These are phyloP conservation scores for Populus davidiana DNA, from an alignment of 345 rosid genomes.

Conservation along the genomic window DNA sequence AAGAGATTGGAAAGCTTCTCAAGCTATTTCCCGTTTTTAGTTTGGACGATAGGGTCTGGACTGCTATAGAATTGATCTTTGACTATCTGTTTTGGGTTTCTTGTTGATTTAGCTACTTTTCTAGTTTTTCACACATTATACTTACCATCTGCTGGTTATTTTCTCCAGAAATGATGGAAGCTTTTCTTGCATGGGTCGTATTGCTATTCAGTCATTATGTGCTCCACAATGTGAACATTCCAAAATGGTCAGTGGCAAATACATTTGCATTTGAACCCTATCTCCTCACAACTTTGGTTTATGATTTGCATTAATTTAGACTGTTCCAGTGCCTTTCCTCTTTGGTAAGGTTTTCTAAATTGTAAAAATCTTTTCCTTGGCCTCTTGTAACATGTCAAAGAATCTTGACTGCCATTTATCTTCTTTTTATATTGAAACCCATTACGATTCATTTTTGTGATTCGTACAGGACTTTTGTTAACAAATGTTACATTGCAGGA, in stretches of 20 bases:
- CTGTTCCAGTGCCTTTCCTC: neutral
- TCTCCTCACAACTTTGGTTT: constrained; percentile 9
- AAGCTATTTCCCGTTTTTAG: neutral
- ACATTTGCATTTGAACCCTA: constrained; percentile 5
- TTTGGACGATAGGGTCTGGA: neutral
- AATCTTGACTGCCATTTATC: neutral
- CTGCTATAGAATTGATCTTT: neutral
- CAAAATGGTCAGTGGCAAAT: constrained; percentile 46
- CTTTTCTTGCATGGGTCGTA: constrained; percentile 52
- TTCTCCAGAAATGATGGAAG: constrained; percentile 51
- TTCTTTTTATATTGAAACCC: neutral
- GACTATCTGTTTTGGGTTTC: neutral
- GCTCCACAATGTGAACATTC: constrained; percentile 78
- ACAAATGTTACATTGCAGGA: constrained; percentile 45
- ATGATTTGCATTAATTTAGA: neutral
- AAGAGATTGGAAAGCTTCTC: neutral
- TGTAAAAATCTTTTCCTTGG: neutral
- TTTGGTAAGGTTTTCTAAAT: neutral
- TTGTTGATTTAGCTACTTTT: neutral
- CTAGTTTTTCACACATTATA: neutral
- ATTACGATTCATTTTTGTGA: neutral
- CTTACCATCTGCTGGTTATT: constrained; percentile 11
- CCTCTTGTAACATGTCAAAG: neutral
- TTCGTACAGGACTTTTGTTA: neutral
- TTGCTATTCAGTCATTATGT: constrained; percentile 86